phyloP scores from a whole-genome alignment of 371 early-diverging fungal genomes.

The Syncephalis plumigaleata region DNA sequence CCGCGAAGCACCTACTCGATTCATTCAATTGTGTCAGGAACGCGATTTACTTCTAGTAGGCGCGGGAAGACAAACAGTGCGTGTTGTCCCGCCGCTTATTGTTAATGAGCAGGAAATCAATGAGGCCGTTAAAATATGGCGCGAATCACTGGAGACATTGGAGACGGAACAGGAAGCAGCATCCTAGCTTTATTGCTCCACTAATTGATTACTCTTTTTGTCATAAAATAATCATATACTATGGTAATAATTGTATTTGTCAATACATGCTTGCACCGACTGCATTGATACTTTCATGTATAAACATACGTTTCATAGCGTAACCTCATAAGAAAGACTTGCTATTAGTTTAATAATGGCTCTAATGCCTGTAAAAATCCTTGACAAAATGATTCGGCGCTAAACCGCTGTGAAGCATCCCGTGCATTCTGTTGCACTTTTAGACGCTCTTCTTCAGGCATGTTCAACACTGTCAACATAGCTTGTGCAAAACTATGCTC shows the following conservation, averaged over 20 bases:
- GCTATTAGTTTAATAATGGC: not conserved
- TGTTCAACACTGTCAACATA: constrained; percentile 19
- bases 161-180: constrained; percentile 7
- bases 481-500: constrained; percentile 34
- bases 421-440: constrained; percentile 30
- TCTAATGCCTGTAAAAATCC: not conserved
- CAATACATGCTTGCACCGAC: no score
- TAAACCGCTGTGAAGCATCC: constrained; percentile 11
- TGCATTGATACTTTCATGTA: no score
- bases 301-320: no score
- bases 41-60: constrained; percentile 73
- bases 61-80: constrained; percentile 76
- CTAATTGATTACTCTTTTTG: no score
- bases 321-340: no score
- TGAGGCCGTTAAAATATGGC: constrained; percentile 39
- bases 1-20: constrained; percentile 34
- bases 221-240: no score
- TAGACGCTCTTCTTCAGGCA: constrained; percentile 13
- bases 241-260: no score
- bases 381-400: not conserved
- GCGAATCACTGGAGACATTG: constrained; percentile 34
- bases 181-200: no score
- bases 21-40: constrained; percentile 60
- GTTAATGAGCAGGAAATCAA: constrained; percentile 46
- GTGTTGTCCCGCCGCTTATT: constrained; percentile 77